Conservation (phyloP, 225 moss, liverwort and hornwort genomes). For the Antitrichia curtipendula region DNA sequence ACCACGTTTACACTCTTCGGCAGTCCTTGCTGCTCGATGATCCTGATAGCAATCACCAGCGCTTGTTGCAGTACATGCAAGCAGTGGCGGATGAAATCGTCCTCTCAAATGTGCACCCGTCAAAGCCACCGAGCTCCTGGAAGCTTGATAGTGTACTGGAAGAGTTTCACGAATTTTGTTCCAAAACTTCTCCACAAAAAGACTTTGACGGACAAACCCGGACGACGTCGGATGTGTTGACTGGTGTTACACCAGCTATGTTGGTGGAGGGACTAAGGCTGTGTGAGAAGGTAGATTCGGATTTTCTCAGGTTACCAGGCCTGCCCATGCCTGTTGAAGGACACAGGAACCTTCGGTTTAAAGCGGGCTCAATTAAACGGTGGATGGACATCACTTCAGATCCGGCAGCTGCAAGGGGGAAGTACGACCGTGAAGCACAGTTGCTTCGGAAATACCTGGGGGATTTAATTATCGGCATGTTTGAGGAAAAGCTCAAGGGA, state of each 20-base stretch:
- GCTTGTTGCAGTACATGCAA: conserved; percentile 88
- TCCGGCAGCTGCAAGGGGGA: conserved; percentile 45
- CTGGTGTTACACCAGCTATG: conserved; percentile 49
- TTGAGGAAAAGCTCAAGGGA: conserved; percentile 58
- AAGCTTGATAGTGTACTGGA: conserved; percentile 43
- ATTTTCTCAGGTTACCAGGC: conserved; percentile 47
- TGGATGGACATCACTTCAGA: conserved; percentile 77
- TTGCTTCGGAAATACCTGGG: conserved; percentile 81
- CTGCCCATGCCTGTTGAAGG: conserved; percentile 32
- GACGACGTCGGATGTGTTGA: conserved; percentile 21
- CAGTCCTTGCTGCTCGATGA: conserved; percentile 75
- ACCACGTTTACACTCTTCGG: conserved; percentile 85
- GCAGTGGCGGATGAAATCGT: conserved; percentile 93
- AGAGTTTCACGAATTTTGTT: conserved; percentile 56
- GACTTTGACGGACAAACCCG: conserved; percentile 3
- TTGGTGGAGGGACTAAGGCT: conserved; percentile 25
- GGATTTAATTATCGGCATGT: conserved; percentile 60
- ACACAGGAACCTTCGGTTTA: conserved; percentile 36
- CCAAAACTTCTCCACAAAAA: conserved; percentile 26
- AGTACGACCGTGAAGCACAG: conserved; percentile 61
- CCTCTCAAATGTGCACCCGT: conserved; percentile 56
- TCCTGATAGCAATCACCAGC: conserved; percentile 57
- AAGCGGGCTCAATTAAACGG: conserved; percentile 66
- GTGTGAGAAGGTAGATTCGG: conserved; percentile 28
- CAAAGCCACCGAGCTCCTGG: conserved; percentile 66